A percentile compares a stretch with the other conserved stretches of the same genome.
Conservation (phyloP, 129 eudicot species). For the Sambucus nigra region DNA sequence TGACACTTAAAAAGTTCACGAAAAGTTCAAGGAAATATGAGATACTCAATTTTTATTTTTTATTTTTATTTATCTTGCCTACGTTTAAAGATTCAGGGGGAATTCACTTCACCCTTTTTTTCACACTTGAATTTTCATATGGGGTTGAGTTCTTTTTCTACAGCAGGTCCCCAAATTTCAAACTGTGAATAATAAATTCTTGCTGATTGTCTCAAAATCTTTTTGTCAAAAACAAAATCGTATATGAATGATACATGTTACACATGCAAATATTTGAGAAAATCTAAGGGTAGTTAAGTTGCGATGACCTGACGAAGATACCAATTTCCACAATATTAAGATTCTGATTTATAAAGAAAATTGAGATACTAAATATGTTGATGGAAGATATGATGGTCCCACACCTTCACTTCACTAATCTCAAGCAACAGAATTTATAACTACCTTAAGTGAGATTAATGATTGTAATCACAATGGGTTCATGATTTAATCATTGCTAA, state of each 20-base stretch:
- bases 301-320: slow-evolving; percentile 31
- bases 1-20: no score
- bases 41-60: no score
- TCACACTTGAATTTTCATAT: background rate
- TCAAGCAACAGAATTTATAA: background rate
- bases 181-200: slow-evolving; percentile 1
- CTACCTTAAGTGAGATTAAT: background rate
- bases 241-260: background rate
- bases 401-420: slow-evolving; percentile 6
- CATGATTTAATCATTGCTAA: background rate
- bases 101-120: no score
- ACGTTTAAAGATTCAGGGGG: background rate
- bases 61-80: background rate
- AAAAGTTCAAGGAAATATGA: no score
- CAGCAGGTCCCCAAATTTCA: background rate
- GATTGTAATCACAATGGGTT: background rate
- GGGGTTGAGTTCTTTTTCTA: background rate
- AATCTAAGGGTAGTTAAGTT: slow-evolving; percentile 36
- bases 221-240: background rate
- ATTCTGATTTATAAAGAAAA: slow-evolving; percentile 30
- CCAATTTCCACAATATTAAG: slow-evolving; percentile 22
- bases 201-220: background rate
- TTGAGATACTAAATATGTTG: background rate
- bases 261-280: slow-evolving; percentile 19
- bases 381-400: slow-evolving; percentile 26